Conservation (phyloP, 257 asterid species). For the Plectranthus barbatus region DNA sequence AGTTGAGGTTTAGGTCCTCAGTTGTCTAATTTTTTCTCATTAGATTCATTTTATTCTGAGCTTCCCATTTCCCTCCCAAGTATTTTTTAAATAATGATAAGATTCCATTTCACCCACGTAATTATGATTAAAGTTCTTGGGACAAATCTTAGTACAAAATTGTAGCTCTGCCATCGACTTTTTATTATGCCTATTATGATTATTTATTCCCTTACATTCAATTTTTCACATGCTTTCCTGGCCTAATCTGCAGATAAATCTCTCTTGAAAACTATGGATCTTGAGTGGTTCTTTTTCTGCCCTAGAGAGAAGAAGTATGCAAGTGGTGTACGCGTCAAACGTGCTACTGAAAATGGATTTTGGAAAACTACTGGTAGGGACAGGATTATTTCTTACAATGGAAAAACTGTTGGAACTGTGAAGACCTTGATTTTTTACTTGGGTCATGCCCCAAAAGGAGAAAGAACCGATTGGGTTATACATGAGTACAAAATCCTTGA, state of each 20-base stretch:
- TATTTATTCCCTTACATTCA: neutral
- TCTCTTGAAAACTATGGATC: constrained; percentile 56
- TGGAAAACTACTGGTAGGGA: constrained; percentile 93
- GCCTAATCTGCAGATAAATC: constrained; percentile 49
- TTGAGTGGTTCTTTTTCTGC: constrained; percentile 88
- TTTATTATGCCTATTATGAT: no score
- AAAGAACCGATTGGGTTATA: constrained; percentile 81
- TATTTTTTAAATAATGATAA: neutral
- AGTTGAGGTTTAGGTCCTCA: neutral
- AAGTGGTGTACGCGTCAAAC: constrained; percentile 67
- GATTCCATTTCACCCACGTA: neutral
- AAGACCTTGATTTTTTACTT: constrained; percentile 72
- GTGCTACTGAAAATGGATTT: constrained; percentile 69
- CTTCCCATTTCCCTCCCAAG: neutral
- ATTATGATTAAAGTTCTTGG: neutral
- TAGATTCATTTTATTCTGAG: neutral
- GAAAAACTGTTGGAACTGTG: constrained; percentile 46
- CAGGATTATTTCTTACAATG: constrained; percentile 29
- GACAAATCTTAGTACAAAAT: neutral
- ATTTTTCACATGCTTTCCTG: neutral
- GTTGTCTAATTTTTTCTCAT: neutral
- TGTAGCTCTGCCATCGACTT: neutral
- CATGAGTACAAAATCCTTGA: constrained; percentile 60
- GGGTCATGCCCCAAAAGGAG: constrained; percentile 67
- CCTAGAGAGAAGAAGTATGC: constrained; percentile 80